phyloP scores from a whole-genome alignment of 1,284 basidiomycete genomes.

The Tylopilus sp. region DNA sequence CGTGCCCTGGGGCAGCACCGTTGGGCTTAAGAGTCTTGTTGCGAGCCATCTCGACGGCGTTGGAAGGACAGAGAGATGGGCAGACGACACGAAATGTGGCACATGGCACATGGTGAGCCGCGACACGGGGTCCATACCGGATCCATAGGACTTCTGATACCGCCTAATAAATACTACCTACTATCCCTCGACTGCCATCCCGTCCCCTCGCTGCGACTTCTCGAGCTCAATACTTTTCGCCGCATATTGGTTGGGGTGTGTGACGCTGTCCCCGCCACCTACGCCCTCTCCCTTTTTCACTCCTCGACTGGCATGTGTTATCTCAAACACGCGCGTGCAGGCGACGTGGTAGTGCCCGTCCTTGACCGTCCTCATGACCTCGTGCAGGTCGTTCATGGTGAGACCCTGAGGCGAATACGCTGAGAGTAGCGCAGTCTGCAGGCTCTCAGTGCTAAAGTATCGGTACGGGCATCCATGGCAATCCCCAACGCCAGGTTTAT shows the following conservation, averaged over 20 bases:
- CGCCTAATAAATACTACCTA: conserved; percentile 6
- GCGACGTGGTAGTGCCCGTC: conserved; percentile 88
- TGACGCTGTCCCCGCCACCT: conserved; percentile 83
- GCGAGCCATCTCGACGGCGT: conserved; percentile 21
- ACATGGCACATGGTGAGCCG: neutral
- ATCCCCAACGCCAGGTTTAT: conserved; percentile 71
- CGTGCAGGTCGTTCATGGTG: conserved; percentile 67
- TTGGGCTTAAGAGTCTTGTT: conserved; percentile 32
- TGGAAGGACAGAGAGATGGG: conserved; percentile 6
- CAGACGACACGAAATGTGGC: conserved; percentile 34
- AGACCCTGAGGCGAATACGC: conserved; percentile 68
- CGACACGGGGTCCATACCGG: conserved; percentile 18
- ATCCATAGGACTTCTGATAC: conserved; percentile 18
- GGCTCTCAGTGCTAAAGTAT: conserved; percentile 82
- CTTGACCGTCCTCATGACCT: conserved; percentile 83
- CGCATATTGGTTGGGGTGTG: conserved; percentile 89
- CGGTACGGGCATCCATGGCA: conserved; percentile 94
- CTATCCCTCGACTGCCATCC: conserved; percentile 20
- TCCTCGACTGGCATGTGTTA: conserved; percentile 73
- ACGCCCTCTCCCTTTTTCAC: conserved; percentile 89
- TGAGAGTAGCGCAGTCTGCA: conserved; percentile 72
- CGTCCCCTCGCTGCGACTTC: conserved; percentile 36
- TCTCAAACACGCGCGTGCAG: conserved; percentile 95
- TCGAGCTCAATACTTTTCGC: conserved; percentile 64
- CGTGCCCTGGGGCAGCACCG: conserved; percentile 9